These are phyloP conservation scores for Aphanomyces astaci DNA, from an alignment of 352 stramenopile species.

Conservation along the genomic window DNA sequence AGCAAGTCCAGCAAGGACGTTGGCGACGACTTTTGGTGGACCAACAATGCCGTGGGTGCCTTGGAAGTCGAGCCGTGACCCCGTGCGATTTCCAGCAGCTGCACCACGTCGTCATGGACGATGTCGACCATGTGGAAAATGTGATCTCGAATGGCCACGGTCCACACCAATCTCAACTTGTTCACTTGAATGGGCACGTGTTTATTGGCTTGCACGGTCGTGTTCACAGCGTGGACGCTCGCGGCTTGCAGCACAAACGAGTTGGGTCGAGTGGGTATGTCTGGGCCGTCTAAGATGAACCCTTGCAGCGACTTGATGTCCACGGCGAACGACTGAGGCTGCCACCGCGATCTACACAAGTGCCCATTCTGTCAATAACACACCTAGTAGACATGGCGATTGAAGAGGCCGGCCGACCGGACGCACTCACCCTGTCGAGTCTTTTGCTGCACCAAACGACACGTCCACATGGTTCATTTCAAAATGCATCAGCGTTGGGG, in stretches of 20 bases:
- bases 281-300: neutral
- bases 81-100: constrained; percentile 31
- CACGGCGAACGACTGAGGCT: neutral
- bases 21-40: constrained; percentile 47
- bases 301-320: neutral
- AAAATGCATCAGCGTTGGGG: neutral
- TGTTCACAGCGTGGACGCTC: neutral
- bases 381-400: too few relatives aligned
- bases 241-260: constrained; percentile 9
- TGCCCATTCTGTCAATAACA: too few relatives aligned
- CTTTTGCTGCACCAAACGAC: neutral
- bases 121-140: constrained; percentile 64
- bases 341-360: neutral
- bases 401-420: too few relatives aligned
- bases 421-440: neutral
- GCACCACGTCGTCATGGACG: constrained; percentile 40
- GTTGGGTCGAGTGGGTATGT: neutral
- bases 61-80: neutral
- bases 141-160: constrained; percentile 58
- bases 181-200: constrained; percentile 61
- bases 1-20: constrained; percentile 47
- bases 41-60: constrained; percentile 17
- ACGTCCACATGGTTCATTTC: neutral
- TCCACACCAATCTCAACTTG: constrained; percentile 75
- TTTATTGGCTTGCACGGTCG: neutral